These are phyloP conservation scores for Xylaria scruposa DNA, from an alignment of 495 filamentous ascomycete species.

Conservation along the genomic window DNA sequence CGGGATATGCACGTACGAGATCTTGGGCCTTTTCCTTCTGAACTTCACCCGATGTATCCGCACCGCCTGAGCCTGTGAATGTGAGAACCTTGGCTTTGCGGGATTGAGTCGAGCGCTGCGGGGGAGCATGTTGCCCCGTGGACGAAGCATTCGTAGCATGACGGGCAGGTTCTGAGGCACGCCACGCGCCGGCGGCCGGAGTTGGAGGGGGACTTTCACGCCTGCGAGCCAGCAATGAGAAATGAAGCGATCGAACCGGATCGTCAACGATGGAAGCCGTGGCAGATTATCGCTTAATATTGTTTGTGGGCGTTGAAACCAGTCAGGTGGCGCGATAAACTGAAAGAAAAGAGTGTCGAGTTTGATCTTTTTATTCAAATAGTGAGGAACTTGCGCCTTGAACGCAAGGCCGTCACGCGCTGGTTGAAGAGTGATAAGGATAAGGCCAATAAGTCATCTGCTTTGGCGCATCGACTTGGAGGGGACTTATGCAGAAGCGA, in stretches of 20 bases:
- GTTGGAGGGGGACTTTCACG: neutral
- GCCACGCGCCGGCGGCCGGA: constrained; percentile 47
- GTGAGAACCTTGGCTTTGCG: constrained; percentile 8
- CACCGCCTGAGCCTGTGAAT: constrained; percentile 25
- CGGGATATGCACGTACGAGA: constrained; percentile 22
- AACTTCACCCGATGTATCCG: constrained; percentile 45
- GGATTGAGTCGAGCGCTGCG: constrained; percentile 25
- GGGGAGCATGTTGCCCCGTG: constrained; percentile 31
- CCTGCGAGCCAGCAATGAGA: constrained; percentile 10
- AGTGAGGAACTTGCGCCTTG: neutral
- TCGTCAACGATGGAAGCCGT: neutral
- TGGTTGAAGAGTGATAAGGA: neutral
- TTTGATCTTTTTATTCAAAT: neutral
- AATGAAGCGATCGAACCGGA: neutral
- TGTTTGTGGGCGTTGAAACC: neutral
- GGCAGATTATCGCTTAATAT: neutral
- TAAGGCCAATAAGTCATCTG: neutral
- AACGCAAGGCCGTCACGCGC: neutral
- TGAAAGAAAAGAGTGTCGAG: neutral
- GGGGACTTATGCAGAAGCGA: no score
- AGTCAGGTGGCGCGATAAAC: neutral
- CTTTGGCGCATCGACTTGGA: neutral
- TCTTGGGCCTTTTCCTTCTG: constrained; percentile 35
- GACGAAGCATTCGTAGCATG: constrained; percentile 49
- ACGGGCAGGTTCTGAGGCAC: constrained; percentile 37